Percentiles rank a stretch among this genome's conserved stretches.
Evolutionary conservation across 2,329 filamentous ascomycete species (phyloP).

Genomic region (Aspergillus pseudotamarii): DNA sequence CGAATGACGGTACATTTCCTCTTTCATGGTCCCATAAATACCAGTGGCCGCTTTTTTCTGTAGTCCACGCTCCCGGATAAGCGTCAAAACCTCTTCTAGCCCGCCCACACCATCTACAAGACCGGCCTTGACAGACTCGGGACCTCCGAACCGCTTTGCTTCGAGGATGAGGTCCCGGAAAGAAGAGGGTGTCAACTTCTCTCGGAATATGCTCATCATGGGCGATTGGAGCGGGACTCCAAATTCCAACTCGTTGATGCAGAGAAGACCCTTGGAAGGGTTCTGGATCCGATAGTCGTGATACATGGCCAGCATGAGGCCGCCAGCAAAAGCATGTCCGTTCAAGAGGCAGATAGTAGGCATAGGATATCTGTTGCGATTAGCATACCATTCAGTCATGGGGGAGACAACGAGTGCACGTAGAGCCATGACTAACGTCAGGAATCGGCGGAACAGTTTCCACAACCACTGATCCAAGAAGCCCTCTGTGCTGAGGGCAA

Average conservation of each 20-base stretch:
- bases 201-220: slow-evolving; percentile 74
- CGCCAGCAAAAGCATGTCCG: slow-evolving; percentile 79
- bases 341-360: slow-evolving; percentile 78
- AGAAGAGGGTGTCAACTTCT: slow-evolving; percentile 61
- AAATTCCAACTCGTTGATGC: slow-evolving; percentile 80
- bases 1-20: slow-evolving; percentile 73
- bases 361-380: slow-evolving; percentile 66
- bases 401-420: neutral
- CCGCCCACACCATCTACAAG: slow-evolving; percentile 71
- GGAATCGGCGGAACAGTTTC: slow-evolving; percentile 64
- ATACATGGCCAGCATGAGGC: slow-evolving; percentile 79
- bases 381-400: neutral
- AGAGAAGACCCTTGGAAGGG: slow-evolving; percentile 69
- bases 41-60: slow-evolving; percentile 64
- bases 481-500: slow-evolving; percentile 61
- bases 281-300: slow-evolving; percentile 83
- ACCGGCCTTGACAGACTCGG: slow-evolving; percentile 65
- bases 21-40: slow-evolving; percentile 72
- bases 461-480: slow-evolving; percentile 67
- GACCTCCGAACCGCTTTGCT: slow-evolving; percentile 66
- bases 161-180: slow-evolving; percentile 73
- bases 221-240: slow-evolving; percentile 73
- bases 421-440: slow-evolving; percentile 50
- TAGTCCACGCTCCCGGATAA: slow-evolving; percentile 64
- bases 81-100: slow-evolving; percentile 62